A percentile compares a stretch with the other conserved stretches of the same genome.
Evolutionary conservation across 225 moss, liverwort and hornwort genomes (phyloP).

Genomic region (Climacium dendroides): DNA sequence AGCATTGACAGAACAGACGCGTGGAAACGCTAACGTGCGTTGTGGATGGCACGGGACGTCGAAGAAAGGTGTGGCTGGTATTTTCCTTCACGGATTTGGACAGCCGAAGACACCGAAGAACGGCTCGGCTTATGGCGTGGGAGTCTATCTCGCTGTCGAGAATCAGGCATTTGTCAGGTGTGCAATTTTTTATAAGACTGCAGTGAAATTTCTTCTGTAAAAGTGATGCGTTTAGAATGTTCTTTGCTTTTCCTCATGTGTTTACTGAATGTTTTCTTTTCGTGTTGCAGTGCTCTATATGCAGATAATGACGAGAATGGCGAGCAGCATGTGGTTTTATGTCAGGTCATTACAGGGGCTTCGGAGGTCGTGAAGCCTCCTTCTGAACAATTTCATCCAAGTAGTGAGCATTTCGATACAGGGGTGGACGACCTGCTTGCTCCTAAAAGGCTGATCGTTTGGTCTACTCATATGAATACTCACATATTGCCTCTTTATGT

Average conservation of each 20-base stretch:
- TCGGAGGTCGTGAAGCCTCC: conserved; percentile 44
- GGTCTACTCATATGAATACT: conserved; percentile 62
- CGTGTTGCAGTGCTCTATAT: conserved; percentile 39
- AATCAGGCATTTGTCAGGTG: conserved; percentile 44
- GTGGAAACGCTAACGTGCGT: conserved; percentile 41
- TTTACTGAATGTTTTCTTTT: not conserved
- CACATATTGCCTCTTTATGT: conserved; percentile 47
- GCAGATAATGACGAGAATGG: conserved; percentile 62
- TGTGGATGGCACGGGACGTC: conserved; percentile 57
- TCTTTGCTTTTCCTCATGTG: not conserved
- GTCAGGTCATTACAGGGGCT: conserved; percentile 32
- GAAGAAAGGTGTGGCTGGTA: conserved; percentile 34
- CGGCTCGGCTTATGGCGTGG: conserved; percentile 43
- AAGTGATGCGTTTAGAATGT: not conserved
- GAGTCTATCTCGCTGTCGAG: conserved; percentile 51
- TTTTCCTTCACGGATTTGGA: conserved; percentile 46
- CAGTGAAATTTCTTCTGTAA: not conserved
- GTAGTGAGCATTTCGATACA: conserved; percentile 45
- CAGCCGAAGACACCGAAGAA: conserved; percentile 48
- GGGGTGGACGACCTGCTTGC: conserved; percentile 37
- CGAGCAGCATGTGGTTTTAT: conserved; percentile 40
- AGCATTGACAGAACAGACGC: conserved; percentile 18
- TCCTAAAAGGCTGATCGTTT: conserved; percentile 43
- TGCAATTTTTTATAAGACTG: not conserved
- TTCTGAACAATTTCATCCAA: conserved; percentile 54